phyloP scores from a whole-genome alignment of 164 flowering plant species.

The Brasenia schreberi region DNA sequence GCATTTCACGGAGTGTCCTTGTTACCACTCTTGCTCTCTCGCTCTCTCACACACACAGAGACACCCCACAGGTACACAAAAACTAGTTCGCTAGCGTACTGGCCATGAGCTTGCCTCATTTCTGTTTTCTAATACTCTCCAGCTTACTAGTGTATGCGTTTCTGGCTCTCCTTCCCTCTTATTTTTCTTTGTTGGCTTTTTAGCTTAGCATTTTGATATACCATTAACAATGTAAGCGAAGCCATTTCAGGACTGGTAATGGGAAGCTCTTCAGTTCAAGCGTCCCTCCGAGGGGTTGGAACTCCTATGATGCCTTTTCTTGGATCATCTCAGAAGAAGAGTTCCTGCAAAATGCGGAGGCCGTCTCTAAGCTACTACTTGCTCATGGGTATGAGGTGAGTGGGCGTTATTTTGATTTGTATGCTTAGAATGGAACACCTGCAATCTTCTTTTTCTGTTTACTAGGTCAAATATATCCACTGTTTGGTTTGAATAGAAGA shows the following conservation, averaged over 20 bases:
- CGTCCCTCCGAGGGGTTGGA: constrained; percentile 95
- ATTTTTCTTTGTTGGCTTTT: neutral
- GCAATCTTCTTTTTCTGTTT: no score
- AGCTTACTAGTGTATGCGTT: neutral
- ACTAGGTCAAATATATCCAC: no score
- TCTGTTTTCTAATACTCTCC: neutral
- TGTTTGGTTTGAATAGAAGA: no score
- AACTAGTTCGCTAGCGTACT: no score
- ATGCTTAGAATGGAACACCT: no score
- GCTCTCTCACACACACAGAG: no score
- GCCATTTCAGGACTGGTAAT: neutral
- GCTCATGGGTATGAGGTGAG: constrained; percentile 71
- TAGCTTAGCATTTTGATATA: neutral
- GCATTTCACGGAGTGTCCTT: no score
- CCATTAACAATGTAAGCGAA: neutral
- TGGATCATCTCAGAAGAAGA: constrained; percentile 82
- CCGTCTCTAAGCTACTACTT: constrained; percentile 37
- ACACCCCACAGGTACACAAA: no score
- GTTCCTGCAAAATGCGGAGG: constrained; percentile 59
- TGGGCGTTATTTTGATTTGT: neutral
- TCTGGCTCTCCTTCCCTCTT: neutral
- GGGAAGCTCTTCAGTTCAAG: constrained; percentile 5
- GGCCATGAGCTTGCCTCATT: neutral
- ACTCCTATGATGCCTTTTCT: constrained; percentile 85
- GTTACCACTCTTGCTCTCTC: no score